These are phyloP conservation scores for Brassica hybrid DNA, from an alignment of 441 rosid genomes.

Conservation along the genomic window DNA sequence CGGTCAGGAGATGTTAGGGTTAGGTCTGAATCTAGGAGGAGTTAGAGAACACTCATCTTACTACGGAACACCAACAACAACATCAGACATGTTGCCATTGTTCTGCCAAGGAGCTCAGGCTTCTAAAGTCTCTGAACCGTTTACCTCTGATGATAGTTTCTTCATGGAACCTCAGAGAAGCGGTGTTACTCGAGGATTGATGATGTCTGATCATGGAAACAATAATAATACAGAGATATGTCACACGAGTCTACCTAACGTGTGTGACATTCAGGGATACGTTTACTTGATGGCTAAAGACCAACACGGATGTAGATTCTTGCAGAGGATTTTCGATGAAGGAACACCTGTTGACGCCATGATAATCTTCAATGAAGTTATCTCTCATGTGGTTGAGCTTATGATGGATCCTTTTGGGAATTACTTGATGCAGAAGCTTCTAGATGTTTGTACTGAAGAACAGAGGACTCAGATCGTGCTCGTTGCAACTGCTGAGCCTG, in stretches of 20 bases:
- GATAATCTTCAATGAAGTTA: slow-evolving; percentile 56
- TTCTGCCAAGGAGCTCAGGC: slow-evolving; percentile 37
- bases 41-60: slow-evolving; percentile 35
- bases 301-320: slow-evolving; percentile 70
- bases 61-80: slow-evolving; percentile 16
- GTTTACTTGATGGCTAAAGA: slow-evolving; percentile 65
- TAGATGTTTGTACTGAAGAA: slow-evolving; percentile 66
- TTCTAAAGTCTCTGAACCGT: slow-evolving; percentile 36
- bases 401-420: slow-evolving; percentile 74
- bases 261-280: slow-evolving; percentile 54
- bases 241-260: slow-evolving; percentile 40
- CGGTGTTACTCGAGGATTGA: slow-evolving; percentile 33
- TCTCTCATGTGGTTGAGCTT: slow-evolving; percentile 64
- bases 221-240: slow-evolving; percentile 25
- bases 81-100: slow-evolving; percentile 33
- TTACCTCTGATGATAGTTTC: slow-evolving; percentile 43
- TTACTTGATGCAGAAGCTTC: slow-evolving; percentile 64
- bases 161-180: slow-evolving; percentile 41
- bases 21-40: background rate
- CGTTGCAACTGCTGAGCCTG: slow-evolving; percentile 52
- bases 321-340: slow-evolving; percentile 60
- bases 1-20: slow-evolving; percentile 24
- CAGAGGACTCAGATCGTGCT: slow-evolving; percentile 59
- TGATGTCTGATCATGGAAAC: slow-evolving; percentile 35
- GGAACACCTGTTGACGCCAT: slow-evolving; percentile 56